A percentile compares a stretch with the other conserved stretches of the same genome.
phyloP scores from a whole-genome alignment of 1,284 basidiomycete genomes.

The Microbotryum intermedium region DNA sequence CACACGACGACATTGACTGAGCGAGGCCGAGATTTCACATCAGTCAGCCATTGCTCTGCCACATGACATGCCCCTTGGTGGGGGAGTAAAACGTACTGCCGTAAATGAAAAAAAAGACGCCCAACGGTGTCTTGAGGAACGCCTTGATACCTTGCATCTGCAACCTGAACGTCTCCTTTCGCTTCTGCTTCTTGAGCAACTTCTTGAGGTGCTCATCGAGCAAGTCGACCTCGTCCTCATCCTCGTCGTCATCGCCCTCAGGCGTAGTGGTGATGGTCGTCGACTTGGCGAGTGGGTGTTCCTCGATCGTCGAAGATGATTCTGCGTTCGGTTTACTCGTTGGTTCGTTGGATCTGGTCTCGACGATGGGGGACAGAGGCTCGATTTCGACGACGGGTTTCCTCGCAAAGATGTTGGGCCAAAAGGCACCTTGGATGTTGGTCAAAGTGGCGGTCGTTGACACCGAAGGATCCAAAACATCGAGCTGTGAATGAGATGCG shows the following conservation, averaged over 20 bases:
- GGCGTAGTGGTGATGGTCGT: background rate
- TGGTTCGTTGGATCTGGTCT: background rate
- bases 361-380: background rate
- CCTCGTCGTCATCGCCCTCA: background rate
- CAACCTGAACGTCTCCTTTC: constrained; percentile 17
- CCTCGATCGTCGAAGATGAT: too few species aligned
- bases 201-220: constrained; percentile 6
- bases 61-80: constrained; percentile 23
- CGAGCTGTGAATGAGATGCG: constrained; percentile 4
- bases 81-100: constrained; percentile 29
- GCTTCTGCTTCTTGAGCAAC: constrained; percentile 11
- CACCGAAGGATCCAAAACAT: constrained; percentile 11
- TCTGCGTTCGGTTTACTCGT: too few species aligned
- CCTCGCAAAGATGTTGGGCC: background rate
- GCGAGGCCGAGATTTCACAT: too few species aligned
- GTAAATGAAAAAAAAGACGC: constrained; percentile 31
- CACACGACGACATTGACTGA: constrained; percentile 20
- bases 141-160: constrained; percentile 31
- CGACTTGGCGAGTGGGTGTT: too few species aligned
- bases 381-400: constrained; percentile 12
- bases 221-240: constrained; percentile 1
- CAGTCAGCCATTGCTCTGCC: background rate
- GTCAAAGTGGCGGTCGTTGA: constrained; percentile 7
- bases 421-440: constrained; percentile 7
- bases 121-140: constrained; percentile 35